Evolutionary conservation across 2,329 filamentous ascomycete species (phyloP), one percentile per base, ranked within the genome.

Genomic region (Trichoderma simmonsii): DNA sequence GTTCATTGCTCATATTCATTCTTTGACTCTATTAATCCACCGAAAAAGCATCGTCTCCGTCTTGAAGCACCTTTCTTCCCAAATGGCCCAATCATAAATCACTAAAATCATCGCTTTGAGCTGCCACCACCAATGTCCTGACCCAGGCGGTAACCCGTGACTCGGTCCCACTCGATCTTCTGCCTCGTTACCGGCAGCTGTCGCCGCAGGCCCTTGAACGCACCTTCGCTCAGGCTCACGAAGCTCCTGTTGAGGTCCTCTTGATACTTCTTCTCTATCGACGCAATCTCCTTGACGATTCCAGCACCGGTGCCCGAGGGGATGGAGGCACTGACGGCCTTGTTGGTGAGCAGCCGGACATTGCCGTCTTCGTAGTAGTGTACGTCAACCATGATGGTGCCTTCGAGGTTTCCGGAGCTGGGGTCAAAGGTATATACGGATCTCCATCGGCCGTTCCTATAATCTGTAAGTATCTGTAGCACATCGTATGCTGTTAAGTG

Each of bases 341-440:
- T 98, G 78, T 89, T 91, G n/a, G 96, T 98, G 74, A 95, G 87
- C 73, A 99, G 88, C 3, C 96, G 92, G 72, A 99, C 96, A 80
- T 99, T 99, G 74, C 96, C 96, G 80, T 99, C 97, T 84, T 99
- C 96, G 85, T 99, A 99, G 87, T 99, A 99, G 86, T 99, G 96
- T 66, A 99, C 95, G 77, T 98, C 95, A 69, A 98, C 93, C 81
- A 95, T 94, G 82, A 98, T 91, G 72, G 87, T 90, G 77, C 96
- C 96, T 48, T 91, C 90, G 57, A 98, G 85, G 62, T 86, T 86
- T 75, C 86, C 86, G 2, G 88, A 88, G n/a, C 90, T 85, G 5
- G 94, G 90, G 74, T 91, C 87, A 82, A 92, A 92, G 77, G 92
- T 88, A 85, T 98, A 98, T 68, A 92, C 87, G 62, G 93, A 95